These are phyloP conservation scores for Colletotrichum spaethianum DNA, from an alignment of 2,329 filamentous ascomycete species.

Conservation along the genomic window DNA sequence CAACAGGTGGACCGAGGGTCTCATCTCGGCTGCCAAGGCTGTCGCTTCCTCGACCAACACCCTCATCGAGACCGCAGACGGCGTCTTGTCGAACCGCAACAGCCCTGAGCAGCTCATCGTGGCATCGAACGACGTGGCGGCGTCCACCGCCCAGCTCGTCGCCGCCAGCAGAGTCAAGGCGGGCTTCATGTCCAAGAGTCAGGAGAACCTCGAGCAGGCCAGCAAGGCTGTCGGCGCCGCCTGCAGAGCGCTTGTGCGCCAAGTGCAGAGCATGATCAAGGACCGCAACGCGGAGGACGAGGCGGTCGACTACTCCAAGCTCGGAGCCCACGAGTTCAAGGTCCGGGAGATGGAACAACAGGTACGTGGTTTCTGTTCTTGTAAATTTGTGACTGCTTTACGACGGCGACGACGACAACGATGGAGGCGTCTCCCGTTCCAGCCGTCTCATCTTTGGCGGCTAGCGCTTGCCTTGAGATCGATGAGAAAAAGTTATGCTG, in stretches of 20 bases:
- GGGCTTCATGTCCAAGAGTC: slow-evolving; percentile 96
- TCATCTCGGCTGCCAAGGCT: slow-evolving; percentile 97
- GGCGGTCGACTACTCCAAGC: slow-evolving; percentile 86
- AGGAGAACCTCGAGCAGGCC: slow-evolving; percentile 90
- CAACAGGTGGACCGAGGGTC: slow-evolving; percentile 98
- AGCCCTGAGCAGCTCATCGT: slow-evolving; percentile 98
- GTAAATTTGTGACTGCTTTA: slow-evolving; percentile 50
- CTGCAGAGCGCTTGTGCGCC: slow-evolving; percentile 88
- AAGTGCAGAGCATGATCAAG: slow-evolving; percentile 95
- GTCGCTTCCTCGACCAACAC: slow-evolving; percentile 95
- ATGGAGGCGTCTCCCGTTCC: not conserved
- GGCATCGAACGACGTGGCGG: slow-evolving; percentile 96
- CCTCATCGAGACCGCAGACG: slow-evolving; percentile 97
- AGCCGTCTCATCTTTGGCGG: not conserved
- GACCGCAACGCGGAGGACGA: slow-evolving; percentile 86
- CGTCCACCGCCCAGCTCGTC: slow-evolving; percentile 95
- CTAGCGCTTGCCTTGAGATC: not conserved
- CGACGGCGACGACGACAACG: not conserved
- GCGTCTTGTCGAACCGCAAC: slow-evolving; percentile 92
- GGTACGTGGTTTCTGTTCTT: slow-evolving; percentile 66
- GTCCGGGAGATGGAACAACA: slow-evolving; percentile 99
- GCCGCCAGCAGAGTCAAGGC: slow-evolving; percentile 97
- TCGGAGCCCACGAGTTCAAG: slow-evolving; percentile 97
- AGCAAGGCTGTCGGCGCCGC: slow-evolving; percentile 93
- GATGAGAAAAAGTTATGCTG: slow-evolving; percentile 2